Evolutionary conservation across 345 rosid species (phyloP).

Genomic region (Melastoma malabathricum): DNA sequence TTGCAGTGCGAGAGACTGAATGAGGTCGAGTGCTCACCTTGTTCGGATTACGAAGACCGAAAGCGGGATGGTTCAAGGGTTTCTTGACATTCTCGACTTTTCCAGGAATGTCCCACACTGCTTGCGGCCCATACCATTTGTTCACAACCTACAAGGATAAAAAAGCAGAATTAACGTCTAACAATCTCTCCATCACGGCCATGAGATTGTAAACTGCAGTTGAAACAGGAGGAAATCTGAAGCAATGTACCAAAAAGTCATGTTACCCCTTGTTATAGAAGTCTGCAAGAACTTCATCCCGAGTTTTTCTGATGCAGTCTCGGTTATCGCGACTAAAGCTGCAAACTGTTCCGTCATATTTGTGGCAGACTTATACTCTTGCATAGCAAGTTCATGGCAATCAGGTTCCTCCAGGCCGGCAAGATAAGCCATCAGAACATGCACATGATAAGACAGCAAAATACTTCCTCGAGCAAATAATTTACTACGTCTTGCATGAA

Average conservation of each 20-base stretch:
- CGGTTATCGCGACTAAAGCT: conserved; percentile 79
- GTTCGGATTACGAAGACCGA: conserved; percentile 85
- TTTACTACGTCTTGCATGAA: neutral
- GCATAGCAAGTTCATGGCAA: conserved; percentile 35
- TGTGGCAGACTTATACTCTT: conserved; percentile 66
- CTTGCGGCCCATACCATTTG: conserved; percentile 96
- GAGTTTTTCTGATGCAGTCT: conserved; percentile 60
- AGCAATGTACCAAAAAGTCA: conserved; percentile 52
- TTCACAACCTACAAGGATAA: conserved; percentile 23
- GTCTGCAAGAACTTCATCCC: conserved; percentile 72
- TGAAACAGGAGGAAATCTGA: neutral
- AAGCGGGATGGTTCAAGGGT: conserved; percentile 72
- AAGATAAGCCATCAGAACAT: conserved; percentile 48
- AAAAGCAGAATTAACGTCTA: too few relatives aligned
- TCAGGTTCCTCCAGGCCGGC: conserved; percentile 67
- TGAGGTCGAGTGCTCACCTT: conserved; percentile 26
- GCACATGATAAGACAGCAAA: neutral
- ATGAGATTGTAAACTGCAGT: neutral
- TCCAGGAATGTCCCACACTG: conserved; percentile 67
- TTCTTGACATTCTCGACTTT: conserved; percentile 72
- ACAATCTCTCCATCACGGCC: too few relatives aligned
- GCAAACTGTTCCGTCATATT: conserved; percentile 92
- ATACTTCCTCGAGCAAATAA: too few relatives aligned
- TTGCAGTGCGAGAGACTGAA: too few relatives aligned
- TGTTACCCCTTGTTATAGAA: conserved; percentile 83